Percentiles rank a stretch among this genome's conserved stretches.
Conservation (phyloP, 1,284 basidiomycete species). For the Melampsora abietis-canadensis region DNA sequence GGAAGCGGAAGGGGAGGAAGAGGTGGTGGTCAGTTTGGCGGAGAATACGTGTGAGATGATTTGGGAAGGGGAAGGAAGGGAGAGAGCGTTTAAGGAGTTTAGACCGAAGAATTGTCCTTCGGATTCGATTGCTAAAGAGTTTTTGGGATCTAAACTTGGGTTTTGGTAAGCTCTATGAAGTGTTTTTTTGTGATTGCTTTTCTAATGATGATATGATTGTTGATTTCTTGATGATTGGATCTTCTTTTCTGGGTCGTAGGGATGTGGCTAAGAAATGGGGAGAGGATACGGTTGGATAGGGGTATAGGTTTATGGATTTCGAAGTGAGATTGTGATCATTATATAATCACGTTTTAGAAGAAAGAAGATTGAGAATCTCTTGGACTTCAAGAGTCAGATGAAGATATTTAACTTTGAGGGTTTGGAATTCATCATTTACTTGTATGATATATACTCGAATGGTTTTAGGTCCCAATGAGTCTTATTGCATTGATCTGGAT, state of each 20-base stretch:
- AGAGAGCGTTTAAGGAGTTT: constrained; percentile 75
- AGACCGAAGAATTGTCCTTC: constrained; percentile 79
- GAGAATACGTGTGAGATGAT: constrained; percentile 85
- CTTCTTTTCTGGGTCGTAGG: neutral
- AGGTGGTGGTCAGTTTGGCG: constrained; percentile 61
- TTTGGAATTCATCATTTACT: too few species aligned
- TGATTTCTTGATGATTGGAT: too few species aligned
- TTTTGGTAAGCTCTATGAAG: constrained; percentile 40
- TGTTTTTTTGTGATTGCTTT: too few species aligned
- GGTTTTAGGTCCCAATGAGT: too few species aligned
- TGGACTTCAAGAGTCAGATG: too few species aligned
- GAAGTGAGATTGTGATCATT: neutral
- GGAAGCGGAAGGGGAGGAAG: constrained; percentile 57
- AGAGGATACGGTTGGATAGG: constrained; percentile 42
- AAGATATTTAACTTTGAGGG: too few species aligned
- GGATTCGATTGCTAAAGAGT: constrained; percentile 60
- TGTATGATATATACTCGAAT: too few species aligned
- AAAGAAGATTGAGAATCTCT: too few species aligned
- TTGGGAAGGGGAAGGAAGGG: constrained; percentile 86
- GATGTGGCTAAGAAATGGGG: constrained; percentile 44
- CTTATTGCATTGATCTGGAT: too few species aligned
- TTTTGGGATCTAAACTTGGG: constrained; percentile 40
- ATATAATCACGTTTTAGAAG: too few species aligned
- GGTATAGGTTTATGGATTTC: too few species aligned
- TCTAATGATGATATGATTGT: too few species aligned